Base-by-base conservation (phyloP, 1,139 yeast genomes). In the Blastobotrys elegans region DNA sequence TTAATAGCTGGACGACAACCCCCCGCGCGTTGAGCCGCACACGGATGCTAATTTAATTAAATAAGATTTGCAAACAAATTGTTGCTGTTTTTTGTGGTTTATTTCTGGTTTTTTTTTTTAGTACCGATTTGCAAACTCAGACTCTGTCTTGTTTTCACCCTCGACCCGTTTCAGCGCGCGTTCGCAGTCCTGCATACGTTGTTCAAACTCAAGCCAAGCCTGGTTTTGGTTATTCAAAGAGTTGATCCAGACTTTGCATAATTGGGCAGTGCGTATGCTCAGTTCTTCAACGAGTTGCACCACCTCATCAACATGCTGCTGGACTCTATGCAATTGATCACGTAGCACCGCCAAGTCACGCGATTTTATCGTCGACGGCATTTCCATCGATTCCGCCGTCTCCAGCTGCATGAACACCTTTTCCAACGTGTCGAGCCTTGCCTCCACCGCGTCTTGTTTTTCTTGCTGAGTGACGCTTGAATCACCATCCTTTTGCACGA, bases 211-310 rank as follows among this genome's bases (percentile, higher is more conserved):
- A 11, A 49, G 42, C 56, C 52, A 54, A n/a, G 43, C 35, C 18
- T 44, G 51, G 21, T 55, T 56, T 21, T 46, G 46, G 17, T 50
- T 44, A 20, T 47, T 47, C 26, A 49, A 44, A 1, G 43, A 33
- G 30, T 52, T 47, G 37, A 53, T 36, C 29, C 45, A 51, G 26
- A 47, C 50, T 38, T 48, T 46, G 32, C 49, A 36, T 3, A 49
- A 47, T 30, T 56, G 57, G 2, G 58, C 57, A 8, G 55, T 50
- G 24, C 58, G 43, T 14, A 55, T 47, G 20, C 53, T 50, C 22
- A 56, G 48, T 31, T 48, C 53, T 18, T 56, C 57, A 8, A 51
- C 45, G 5, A 43, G 30, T 13, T 40, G 40, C 10, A 40, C 39
- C 17, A 50, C 34, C 8, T 44, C 37, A 29, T 49, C 47, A 14